Base-by-base conservation (phyloP, 371 early-diverging fungal species). In the Mortierella sp. region DNA sequence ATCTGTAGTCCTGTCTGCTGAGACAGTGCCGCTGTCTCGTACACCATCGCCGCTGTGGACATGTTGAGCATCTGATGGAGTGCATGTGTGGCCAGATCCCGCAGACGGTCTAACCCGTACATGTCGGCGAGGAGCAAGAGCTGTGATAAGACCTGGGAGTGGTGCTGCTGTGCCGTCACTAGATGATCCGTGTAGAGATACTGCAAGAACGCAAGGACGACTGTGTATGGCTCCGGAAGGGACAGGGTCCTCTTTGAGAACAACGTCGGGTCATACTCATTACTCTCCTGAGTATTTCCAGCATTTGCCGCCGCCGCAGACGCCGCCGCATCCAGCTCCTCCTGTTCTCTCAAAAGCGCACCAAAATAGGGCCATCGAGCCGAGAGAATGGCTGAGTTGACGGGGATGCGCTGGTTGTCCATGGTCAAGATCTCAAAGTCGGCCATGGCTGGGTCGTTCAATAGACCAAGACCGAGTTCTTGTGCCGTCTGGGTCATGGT, bases 131-230 rank as follows among this genome's bases (percentile, higher is more conserved):
- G 64, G 8, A 85, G 72, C 37, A 93, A 64, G 5, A 93, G 78
- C 48, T 90, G 88, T 28, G 90, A 87, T 6, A 93, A 72, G 0
- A 92, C 84, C 8, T 84, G 80, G 11, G 88, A 66, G 30, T 86
- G 80, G 62, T 89, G 83, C 60, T 83, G 84, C 61, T 89, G 84
- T 39, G 89, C 79, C 15, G 90, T 87, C 66, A 91, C 86, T n/a
- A 93, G 73, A 64, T 88, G 85, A 63, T 89, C 91, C 0, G 93
- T 92, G 64, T 93, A 92, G 48, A 92, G 69, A 37, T 83, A 93
- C 51, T 91, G 91, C 14, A 92, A 72, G 59, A 93, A 91, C 8
- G 90, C 87, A 52, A 84, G 62, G 19, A 89, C 84, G 9, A 88
- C 87, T n/a, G 84, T 70, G 52, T 89, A 89, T 32, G 84, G 80